Base-by-base conservation (phyloP, 352 stramenopile species). In the Globisporangium perplexum region DNA sequence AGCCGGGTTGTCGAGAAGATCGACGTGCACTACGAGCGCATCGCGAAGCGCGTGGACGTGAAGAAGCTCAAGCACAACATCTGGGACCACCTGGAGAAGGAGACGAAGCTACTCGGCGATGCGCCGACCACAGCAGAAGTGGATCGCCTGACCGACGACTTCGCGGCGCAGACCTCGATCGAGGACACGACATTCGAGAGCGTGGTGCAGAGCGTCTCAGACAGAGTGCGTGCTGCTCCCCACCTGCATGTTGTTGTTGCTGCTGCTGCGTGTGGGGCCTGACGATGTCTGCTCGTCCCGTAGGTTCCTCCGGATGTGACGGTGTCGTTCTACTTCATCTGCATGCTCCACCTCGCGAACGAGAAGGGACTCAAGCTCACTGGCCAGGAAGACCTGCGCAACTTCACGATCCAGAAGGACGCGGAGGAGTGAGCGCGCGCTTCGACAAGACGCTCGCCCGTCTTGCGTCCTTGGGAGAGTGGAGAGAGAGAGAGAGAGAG, bases 311-410 rank as follows among this genome's bases (percentile, higher is more conserved):
- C 84, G 42, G 96, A 98, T 57, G 96, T 98, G 8, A 98, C 95
- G 4, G 76, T 98, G 17, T 96, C 96, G 11, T 99, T 98, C 73
- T 99, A 99, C 74, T 99, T 99, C 59, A 99, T 99, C 55, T 98
- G 94, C 60, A 86, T 99, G 59, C 74, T 99, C n/a, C 97, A 99
- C 72, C 77, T 99, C 20, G 96, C 96, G 17, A 99, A 99, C 65
- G 97, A 99, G 69, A 98, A 99, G 67, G 94, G 90, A 18, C 68
- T 99, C 14, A 72, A 90, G 55, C 67, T 98, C 35, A 62, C 65
- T 8, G 83, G 83, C 3, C 79, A 94, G 59, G 75, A 90, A 6
- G 77, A 91, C 53, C 46, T 94, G 55, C 68, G 70, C 39, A 73
- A 94, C 52, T 94, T 94, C 50, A 69, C 74, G 44, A 93, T 93